These are phyloP conservation scores for Rhizophlyctis rosea DNA, from an alignment of 192 early-diverging fungal genomes.

Conservation along the genomic window DNA sequence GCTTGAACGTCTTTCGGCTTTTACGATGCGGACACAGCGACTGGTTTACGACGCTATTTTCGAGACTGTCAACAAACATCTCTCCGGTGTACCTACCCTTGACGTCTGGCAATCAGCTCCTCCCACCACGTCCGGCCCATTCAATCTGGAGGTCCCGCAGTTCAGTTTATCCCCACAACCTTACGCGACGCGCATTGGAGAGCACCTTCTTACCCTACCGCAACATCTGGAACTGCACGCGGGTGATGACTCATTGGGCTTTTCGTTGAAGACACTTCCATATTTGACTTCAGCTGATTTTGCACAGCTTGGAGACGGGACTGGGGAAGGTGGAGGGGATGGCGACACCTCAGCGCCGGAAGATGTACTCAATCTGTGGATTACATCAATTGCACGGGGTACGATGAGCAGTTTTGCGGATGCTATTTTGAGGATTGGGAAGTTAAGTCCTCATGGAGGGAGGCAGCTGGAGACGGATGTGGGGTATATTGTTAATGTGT, in stretches of 20 bases:
- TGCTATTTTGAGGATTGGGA: constrained; percentile 34
- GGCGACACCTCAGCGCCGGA: constrained; percentile 28
- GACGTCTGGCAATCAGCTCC: constrained; percentile 35
- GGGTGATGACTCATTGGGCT: constrained; percentile 50
- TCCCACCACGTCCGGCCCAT: constrained; percentile 16
- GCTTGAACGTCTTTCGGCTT: neutral
- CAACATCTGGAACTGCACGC: constrained; percentile 66
- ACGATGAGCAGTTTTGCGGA: constrained; percentile 47
- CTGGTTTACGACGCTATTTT: constrained; percentile 61
- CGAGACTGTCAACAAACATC: constrained; percentile 43
- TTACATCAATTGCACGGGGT: constrained; percentile 59
- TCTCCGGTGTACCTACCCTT: constrained; percentile 41
- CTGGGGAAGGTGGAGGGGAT: constrained; percentile 29
- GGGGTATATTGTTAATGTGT: constrained; percentile 59
- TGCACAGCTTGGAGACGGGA: constrained; percentile 5
- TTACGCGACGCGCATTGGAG: constrained; percentile 68
- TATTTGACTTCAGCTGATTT: constrained; percentile 37
- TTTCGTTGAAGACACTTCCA: constrained; percentile 43
- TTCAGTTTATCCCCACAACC: constrained; percentile 66
- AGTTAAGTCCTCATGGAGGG: constrained; percentile 43
- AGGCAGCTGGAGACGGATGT: constrained; percentile 65
- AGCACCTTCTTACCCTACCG: constrained; percentile 64
- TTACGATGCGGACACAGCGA: constrained; percentile 47
- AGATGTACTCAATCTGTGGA: constrained; percentile 66
- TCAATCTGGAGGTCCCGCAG: constrained; percentile 44